Evolutionary conservation across 352 stramenopile genomes (phyloP).

Genomic region (Phytophthora pinifolia): DNA sequence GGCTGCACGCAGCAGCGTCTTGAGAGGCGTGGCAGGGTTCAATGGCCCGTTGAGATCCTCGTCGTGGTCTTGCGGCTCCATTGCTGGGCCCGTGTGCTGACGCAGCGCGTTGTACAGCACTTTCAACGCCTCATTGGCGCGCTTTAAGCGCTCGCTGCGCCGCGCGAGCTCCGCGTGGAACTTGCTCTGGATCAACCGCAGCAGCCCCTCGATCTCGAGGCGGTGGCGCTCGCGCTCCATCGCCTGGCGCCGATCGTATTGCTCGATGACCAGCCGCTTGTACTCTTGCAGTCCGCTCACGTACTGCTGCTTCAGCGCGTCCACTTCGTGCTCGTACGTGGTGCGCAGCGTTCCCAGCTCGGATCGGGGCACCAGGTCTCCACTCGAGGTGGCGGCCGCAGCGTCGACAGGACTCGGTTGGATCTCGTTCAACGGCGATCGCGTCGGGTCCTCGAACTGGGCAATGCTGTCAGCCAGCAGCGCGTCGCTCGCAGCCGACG

Average conservation of each 20-base stretch:
- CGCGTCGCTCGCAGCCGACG: conserved; percentile 37
- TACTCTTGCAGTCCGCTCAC: conserved; percentile 59
- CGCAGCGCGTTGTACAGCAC: conserved; percentile 56
- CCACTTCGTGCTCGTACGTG: conserved; percentile 42
- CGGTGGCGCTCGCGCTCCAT: conserved; percentile 60
- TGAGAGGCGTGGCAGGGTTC: conserved; percentile 35
- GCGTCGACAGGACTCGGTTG: conserved; percentile 6
- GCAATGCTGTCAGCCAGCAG: conserved; percentile 46
- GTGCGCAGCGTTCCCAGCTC: conserved; percentile 47
- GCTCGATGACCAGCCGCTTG: conserved; percentile 71
- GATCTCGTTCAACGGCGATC: conserved; percentile 22
- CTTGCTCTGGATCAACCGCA: conserved; percentile 60
- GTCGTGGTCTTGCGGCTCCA: not conserved
- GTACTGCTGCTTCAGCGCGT: conserved; percentile 59
- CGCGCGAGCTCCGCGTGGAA: conserved; percentile 60
- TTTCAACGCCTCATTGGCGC: conserved; percentile 64
- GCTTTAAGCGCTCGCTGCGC: conserved; percentile 46
- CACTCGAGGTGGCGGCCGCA: not conserved
- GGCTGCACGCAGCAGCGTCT: conserved; percentile 54
- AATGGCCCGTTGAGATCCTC: conserved; percentile 22
- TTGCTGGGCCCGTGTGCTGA: conserved; percentile 8
- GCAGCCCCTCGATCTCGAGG: conserved; percentile 61
- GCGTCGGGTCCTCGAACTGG: conserved; percentile 47
- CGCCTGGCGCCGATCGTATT: conserved; percentile 60
- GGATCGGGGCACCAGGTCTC: conserved; percentile 19